These are phyloP conservation scores for Agrocybe praecox DNA, from an alignment of 768 basidiomycete genomes.

Conservation along the genomic window DNA sequence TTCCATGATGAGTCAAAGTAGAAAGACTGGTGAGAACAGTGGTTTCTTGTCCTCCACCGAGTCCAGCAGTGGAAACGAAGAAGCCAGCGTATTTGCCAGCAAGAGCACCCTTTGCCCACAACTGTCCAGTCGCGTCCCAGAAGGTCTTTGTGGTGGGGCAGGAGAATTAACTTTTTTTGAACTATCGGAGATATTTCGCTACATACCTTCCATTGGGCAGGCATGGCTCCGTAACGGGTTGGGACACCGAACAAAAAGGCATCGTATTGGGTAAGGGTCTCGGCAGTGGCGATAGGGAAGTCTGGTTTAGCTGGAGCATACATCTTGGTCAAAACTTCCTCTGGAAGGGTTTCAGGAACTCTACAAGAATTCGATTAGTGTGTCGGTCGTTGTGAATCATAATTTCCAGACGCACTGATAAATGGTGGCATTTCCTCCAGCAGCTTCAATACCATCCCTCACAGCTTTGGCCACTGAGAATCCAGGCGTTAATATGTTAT, in stretches of 20 bases:
- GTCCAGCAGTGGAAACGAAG: constrained; percentile 68
- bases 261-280: constrained; percentile 59
- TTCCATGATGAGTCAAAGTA: constrained; percentile 66
- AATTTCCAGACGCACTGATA: constrained; percentile 47
- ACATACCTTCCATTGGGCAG: constrained; percentile 76
- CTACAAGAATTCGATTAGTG: constrained; percentile 33
- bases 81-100: constrained; percentile 69
- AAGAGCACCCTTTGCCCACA: constrained; percentile 60
- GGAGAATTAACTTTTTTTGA: not conserved
- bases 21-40: constrained; percentile 49
- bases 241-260: constrained; percentile 78
- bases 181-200: not conserved
- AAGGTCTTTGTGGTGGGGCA: constrained; percentile 51
- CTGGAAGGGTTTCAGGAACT: constrained; percentile 77
- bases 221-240: constrained; percentile 80
- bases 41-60: constrained; percentile 72
- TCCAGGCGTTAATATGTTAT: not conserved
- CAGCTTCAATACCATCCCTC: constrained; percentile 47
- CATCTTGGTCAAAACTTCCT: constrained; percentile 69
- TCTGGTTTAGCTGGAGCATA: constrained; percentile 69
- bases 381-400: not conserved
- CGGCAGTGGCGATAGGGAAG: constrained; percentile 68
- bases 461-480: constrained; percentile 60
- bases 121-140: constrained; percentile 74
- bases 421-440: constrained; percentile 53